These are phyloP conservation scores for Dothideomycetes sp. DNA, from an alignment of 2,329 filamentous ascomycete species.

Conservation along the genomic window DNA sequence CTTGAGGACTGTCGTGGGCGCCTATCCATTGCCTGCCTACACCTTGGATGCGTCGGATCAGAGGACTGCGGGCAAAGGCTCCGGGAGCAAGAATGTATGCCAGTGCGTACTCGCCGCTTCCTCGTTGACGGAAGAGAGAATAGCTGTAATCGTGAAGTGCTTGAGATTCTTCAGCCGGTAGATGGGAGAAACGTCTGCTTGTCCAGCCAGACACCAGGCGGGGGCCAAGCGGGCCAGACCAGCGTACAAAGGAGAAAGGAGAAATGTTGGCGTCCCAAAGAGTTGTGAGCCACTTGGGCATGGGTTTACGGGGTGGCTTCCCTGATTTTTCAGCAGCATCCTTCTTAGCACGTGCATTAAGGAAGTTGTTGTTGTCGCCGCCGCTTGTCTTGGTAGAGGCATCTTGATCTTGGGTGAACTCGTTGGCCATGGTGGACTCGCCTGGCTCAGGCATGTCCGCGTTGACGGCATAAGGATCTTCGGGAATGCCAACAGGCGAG, in stretches of 20 bases:
- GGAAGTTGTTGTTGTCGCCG: conserved; percentile 42
- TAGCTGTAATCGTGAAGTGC: conserved; percentile 90
- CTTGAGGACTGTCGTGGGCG: conserved; percentile 16
- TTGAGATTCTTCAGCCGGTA: conserved; percentile 68
- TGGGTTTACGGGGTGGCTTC: conserved; percentile 43
- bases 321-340: conserved; percentile 19
- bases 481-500: conserved; percentile 87
- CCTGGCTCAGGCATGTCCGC: conserved; percentile 68
- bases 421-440: conserved; percentile 61
- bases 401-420: conserved; percentile 67
- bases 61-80: conserved; percentile 76
- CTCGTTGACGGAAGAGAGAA: conserved; percentile 81
- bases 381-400: conserved; percentile 9
- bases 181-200: conserved; percentile 78
- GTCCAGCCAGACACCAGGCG: conserved; percentile 93
- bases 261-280: conserved; percentile 97
- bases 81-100: conserved; percentile 89
- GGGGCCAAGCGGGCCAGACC: conserved; percentile 80
- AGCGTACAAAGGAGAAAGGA: conserved; percentile 81
- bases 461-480: conserved; percentile 80
- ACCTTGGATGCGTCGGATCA: conserved; percentile 77
- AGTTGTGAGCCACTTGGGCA: conserved; percentile 81
- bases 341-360: conserved; percentile 35
- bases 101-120: conserved; percentile 87
- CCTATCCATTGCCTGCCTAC: conserved; percentile 62